Percentiles rank a stretch among this genome's conserved stretches.
Evolutionary conservation across 2,329 filamentous ascomycete species (phyloP).

Genomic region (Calonectria montana): DNA sequence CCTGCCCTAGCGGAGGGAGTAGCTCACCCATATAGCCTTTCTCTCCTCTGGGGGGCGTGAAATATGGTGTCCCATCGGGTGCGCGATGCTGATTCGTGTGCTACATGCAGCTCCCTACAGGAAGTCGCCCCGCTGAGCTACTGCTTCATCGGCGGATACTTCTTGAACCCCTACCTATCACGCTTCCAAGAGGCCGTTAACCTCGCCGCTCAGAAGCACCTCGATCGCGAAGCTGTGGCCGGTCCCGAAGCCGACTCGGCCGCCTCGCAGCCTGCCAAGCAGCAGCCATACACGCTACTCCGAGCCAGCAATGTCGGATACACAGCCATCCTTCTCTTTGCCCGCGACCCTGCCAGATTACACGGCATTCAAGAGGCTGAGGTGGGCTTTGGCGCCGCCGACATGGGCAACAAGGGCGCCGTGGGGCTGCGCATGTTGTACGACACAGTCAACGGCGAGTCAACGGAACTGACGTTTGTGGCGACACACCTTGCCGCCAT

Average conservation of each 20-base stretch:
- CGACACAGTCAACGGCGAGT: conserved; percentile 45
- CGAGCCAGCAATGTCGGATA: conserved; percentile 83
- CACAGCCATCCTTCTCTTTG: conserved; percentile 90
- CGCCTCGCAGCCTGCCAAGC: conserved; percentile 43
- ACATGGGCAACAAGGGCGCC: conserved; percentile 97
- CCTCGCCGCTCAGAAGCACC: conserved; percentile 59
- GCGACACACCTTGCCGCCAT: conserved; percentile 89
- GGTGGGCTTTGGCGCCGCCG: conserved; percentile 84
- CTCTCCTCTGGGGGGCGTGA: conserved; percentile 4
- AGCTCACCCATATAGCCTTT: conserved; percentile 1
- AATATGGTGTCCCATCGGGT: conserved; percentile 22
- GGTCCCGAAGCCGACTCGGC: conserved; percentile 17
- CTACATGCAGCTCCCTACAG: conserved; percentile 76
- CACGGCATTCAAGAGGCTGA: conserved; percentile 79
- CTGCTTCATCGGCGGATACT: conserved; percentile 86
- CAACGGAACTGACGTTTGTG: conserved; percentile 83
- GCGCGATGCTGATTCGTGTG: conserved; percentile 38
- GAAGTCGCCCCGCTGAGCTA: conserved; percentile 88
- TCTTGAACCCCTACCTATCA: conserved; percentile 80
- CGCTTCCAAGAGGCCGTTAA: conserved; percentile 78
- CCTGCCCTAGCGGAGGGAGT: background rate
- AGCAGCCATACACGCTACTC: conserved; percentile 74
- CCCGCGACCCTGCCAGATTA: conserved; percentile 71
- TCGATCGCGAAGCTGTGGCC: conserved; percentile 16
- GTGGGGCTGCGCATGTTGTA: conserved; percentile 81